These are phyloP conservation scores for Powellomyces hirtus DNA, from an alignment of 192 early-diverging fungal genomes.

Conservation along the genomic window DNA sequence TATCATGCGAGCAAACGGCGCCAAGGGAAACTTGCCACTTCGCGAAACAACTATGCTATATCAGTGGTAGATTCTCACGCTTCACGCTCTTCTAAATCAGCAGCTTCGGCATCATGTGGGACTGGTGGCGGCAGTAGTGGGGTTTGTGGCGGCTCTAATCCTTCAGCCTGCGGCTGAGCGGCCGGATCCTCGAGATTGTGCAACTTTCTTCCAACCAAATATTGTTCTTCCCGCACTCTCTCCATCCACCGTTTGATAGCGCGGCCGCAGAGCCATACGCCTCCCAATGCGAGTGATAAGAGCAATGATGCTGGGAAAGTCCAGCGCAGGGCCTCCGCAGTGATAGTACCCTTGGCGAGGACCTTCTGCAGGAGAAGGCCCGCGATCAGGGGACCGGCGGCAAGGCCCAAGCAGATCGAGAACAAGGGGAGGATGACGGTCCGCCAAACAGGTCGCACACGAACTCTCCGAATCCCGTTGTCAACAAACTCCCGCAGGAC, in stretches of 20 bases:
- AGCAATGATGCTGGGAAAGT: slow-evolving; percentile 22
- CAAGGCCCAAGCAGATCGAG: background rate
- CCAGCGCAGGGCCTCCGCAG: background rate
- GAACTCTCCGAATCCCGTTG: slow-evolving; percentile 24
- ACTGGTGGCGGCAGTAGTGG: background rate
- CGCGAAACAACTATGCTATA: no score
- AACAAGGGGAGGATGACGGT: slow-evolving; percentile 15
- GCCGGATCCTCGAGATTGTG: slow-evolving; percentile 68
- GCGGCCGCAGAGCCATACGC: background rate
- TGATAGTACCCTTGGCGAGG: background rate
- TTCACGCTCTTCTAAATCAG: no score
- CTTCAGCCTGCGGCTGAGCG: background rate
- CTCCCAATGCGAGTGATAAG: slow-evolving; percentile 23
- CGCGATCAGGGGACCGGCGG: background rate
- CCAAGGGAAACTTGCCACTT: no score
- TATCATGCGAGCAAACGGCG: no score
- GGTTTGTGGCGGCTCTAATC: background rate
- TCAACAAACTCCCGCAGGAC: background rate
- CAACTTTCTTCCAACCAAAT: slow-evolving; percentile 78
- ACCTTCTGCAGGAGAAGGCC: background rate
- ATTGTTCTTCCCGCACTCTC: slow-evolving; percentile 77
- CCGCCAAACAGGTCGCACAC: slow-evolving; percentile 15
- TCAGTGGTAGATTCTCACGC: no score
- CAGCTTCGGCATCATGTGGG: background rate
- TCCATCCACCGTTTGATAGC: slow-evolving; percentile 68